Conservation (phyloP, 768 basidiomycete species). For the Cyclocybe cylindracea region DNA sequence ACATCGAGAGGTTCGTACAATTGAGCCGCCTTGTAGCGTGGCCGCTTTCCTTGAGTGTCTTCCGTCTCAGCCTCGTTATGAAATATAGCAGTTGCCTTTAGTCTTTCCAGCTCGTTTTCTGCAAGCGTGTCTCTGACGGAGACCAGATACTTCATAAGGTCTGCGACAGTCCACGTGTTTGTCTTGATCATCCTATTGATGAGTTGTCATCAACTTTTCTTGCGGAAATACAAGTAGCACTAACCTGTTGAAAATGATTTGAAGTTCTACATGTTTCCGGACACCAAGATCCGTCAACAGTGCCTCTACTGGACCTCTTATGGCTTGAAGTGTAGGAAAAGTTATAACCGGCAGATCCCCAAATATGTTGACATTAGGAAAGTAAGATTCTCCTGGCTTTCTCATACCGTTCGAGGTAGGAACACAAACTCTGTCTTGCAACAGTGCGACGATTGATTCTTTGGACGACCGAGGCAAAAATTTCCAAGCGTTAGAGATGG, state of each 20-base stretch:
- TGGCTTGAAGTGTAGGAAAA: conserved; percentile 58
- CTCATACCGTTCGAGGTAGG: conserved; percentile 78
- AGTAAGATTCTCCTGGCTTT: conserved; percentile 74
- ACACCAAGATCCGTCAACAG: conserved; percentile 77
- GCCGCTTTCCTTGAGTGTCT: conserved; percentile 32
- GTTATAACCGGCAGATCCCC: conserved; percentile 83
- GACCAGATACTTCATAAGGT: conserved; percentile 86
- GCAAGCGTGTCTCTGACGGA: conserved; percentile 65
- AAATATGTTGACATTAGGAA: conserved; percentile 84
- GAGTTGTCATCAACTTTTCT: not conserved
- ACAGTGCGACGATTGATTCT: conserved; percentile 44
- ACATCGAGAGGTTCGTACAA: conserved; percentile 84
- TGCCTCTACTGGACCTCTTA: conserved; percentile 76
- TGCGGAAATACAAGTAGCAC: conserved; percentile 8
- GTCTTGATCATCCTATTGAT: conserved; percentile 77
- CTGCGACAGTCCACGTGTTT: conserved; percentile 85
- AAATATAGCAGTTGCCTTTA: conserved; percentile 76
- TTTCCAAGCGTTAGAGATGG: conserved; percentile 74
- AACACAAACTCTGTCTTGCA: conserved; percentile 59
- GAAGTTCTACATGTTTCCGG: conserved; percentile 88
- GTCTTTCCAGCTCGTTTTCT: conserved; percentile 48
- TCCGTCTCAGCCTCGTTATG: conserved; percentile 47
- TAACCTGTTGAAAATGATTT: conserved; percentile 88
- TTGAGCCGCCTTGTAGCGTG: conserved; percentile 64
- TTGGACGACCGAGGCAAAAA: conserved; percentile 52